Conservation (phyloP, 371 early-diverging fungal genomes). For the Syncephalastrum monosporum region DNA sequence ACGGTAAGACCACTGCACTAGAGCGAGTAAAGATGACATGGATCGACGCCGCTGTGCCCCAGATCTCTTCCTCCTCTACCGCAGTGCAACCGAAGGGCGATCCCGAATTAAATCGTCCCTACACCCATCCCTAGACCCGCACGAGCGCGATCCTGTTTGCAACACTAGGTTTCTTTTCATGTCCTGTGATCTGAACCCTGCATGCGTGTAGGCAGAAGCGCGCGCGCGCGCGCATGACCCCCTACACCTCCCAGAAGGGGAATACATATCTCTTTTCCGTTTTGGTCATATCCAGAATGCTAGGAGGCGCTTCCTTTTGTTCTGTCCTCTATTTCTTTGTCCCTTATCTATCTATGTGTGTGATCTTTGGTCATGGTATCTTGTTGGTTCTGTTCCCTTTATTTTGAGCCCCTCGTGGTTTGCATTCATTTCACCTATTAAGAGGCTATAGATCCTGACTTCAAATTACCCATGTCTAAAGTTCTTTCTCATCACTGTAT, state of each 20-base stretch:
- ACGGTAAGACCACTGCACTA: neutral
- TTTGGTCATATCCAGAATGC: conserved; percentile 13
- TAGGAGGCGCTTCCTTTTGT: conserved; percentile 3
- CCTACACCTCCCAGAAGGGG: too few relatives aligned
- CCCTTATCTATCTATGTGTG: neutral
- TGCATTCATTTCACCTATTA: conserved; percentile 14
- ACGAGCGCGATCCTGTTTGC: conserved; percentile 11
- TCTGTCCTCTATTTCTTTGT: neutral
- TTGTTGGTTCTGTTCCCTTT: neutral
- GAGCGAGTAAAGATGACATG: conserved; percentile 6
- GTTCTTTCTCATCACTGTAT: conserved; percentile 53
- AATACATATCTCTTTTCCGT: conserved; percentile 4
- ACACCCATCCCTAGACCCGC: conserved; percentile 1
- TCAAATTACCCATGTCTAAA: conserved; percentile 10
- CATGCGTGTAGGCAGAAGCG: conserved; percentile 5
- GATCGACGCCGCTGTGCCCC: neutral
- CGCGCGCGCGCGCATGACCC: too few relatives aligned
- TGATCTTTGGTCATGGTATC: neutral
- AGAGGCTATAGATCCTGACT: conserved; percentile 4
- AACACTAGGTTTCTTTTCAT: conserved; percentile 8
- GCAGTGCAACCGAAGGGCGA: too few relatives aligned
- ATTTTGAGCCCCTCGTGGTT: conserved; percentile 4
- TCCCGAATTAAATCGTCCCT: too few relatives aligned
- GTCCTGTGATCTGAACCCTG: conserved; percentile 12
- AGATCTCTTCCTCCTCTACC: too few relatives aligned